A percentile compares a stretch with the other conserved stretches of the same genome.
Conservation (phyloP, 1,139 yeast genomes). For the Suhomyces bolitotheri region DNA sequence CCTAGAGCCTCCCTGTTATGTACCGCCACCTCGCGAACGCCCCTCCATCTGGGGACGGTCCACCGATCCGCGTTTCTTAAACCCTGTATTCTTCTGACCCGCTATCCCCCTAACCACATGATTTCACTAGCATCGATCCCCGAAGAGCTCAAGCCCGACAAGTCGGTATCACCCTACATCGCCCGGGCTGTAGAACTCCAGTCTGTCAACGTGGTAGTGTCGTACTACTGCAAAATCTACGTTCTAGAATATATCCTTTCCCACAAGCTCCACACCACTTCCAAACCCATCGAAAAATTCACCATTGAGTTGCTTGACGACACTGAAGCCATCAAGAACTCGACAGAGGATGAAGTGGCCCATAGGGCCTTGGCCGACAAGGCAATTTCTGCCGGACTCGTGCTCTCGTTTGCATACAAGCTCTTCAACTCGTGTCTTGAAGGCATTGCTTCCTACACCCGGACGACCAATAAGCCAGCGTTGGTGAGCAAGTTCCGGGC, state of each 20-base stretch:
- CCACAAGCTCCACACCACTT: constrained; percentile 54
- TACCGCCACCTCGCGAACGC: no score
- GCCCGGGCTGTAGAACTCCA: constrained; percentile 53
- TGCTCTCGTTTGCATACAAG: constrained; percentile 60
- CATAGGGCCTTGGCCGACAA: constrained; percentile 54
- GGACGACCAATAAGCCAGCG: constrained; percentile 26
- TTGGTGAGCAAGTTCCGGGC: constrained; percentile 39
- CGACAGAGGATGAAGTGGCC: constrained; percentile 36
- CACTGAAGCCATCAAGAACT: constrained; percentile 53
- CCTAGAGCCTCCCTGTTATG: no score
- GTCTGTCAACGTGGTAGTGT: constrained; percentile 52
- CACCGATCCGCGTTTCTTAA: no score
- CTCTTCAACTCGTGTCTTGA: constrained; percentile 54
- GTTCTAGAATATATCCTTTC: constrained; percentile 68
- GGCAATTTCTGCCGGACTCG: constrained; percentile 56
- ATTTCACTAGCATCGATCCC: constrained; percentile 26
- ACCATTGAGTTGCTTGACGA: constrained; percentile 62
- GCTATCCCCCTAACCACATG: no score
- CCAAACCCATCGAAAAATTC: constrained; percentile 54
- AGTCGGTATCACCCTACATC: constrained; percentile 45
- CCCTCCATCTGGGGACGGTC: no score
- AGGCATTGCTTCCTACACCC: constrained; percentile 28
- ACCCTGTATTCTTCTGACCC: no score
- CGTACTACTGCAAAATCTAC: constrained; percentile 60
- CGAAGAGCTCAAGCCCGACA: constrained; percentile 31